Base-by-base conservation (phyloP, 2,329 filamentous ascomycete species). In the Stagonosporopsis tanaceti region DNA sequence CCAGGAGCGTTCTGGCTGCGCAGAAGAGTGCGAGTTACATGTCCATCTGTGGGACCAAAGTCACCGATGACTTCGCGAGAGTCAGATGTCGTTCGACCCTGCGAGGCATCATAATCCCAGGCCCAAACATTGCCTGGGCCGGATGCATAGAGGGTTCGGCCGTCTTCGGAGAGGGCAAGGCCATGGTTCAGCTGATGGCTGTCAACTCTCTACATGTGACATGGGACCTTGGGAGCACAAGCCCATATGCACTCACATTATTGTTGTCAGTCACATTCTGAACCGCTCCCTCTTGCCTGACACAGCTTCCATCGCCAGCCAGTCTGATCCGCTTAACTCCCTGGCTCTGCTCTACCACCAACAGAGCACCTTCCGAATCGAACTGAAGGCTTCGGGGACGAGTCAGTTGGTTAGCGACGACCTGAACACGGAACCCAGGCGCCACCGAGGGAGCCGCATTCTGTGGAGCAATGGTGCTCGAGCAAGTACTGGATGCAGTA, bases 21-120 rank as follows among this genome's bases (percentile, higher is more conserved):
- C 37, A 91, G 80, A 1, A 93, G 78, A 0, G 89, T 92, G 34
- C 90, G 83, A 0, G 88, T 89, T 6, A 80, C 84, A 65, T 92
- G 88, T 46, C 87, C 88, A 5, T 78, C 73, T 57, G 62, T 47
- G 48, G 82, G 76, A 14, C 71, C 80, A 88, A 92, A 91, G 62
- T 86, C 85, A 35, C 78, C 78, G 44, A 93, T 78, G 4, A 92
- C 58, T 3, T 82, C 85, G 54, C 73, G 75, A 57, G 79, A 79
- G 44, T 77, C 77, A 40, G 85, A 80, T 4, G 82, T 81, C 39
- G 76, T 78, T 22, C 69, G 69, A 45, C 77, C 79, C 8, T 79
- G 74, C 2, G 73, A 68, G n/a, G 84, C 76, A 69, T 90, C 81
- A 70, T 93, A 93, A 27, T 79, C 71, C 86, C 88, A 92, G 2